Evolutionary conservation across 2,329 filamentous ascomycete species (phyloP), one percentile per base, ranked within the genome.

Genomic region (Colletotrichum destructivum): DNA sequence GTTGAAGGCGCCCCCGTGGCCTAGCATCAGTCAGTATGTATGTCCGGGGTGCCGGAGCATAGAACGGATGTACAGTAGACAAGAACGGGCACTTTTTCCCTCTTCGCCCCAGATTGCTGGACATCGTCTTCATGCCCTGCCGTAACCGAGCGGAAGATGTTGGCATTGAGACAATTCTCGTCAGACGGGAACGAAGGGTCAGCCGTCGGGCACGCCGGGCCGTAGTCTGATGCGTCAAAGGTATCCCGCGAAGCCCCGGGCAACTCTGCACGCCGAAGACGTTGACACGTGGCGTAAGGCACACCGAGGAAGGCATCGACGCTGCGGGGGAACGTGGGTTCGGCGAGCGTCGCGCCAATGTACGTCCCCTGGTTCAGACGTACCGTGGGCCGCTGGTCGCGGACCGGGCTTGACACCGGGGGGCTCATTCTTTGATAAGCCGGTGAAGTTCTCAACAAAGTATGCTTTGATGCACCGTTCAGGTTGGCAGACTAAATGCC

Each of bases 1-100:
- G 82, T 91, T 87, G 82, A 92, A 92, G 7, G 84, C 87, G 3
- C 91, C 91, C 55, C 90, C 90, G 76, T 92, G 90, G 42, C 92
- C 80, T 62, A 40, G 7, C 35, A n/a, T 4, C 16, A 15, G 35
- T 40, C 15, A 40, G 23, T 15, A 13, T 8, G 6, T 38, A 38
- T 5, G 9, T 3, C 38, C 21, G 8, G 12, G 26, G 13, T 11
- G 21, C 31, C 8, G 31, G 7, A n/a, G 7, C 46, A 31, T 13
- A 15, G 9, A 23, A 26, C 31, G 16, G n/a, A 26, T n/a, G 11
- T 40, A 62, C 60, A 26, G 76, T 90, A 91, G 2, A 92, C 79
- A n/a, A 88, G 78, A 16, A 90, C 87, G 1, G 89, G 79, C 15
- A 81, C 57, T 59, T 72, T 76, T 49, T 74, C 78, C 55, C 75